A percentile compares a stretch with the other conserved stretches of the same genome.
phyloP scores from a whole-genome alignment of 2,329 filamentous ascomycete genomes.

The Paraphoma sp. region DNA sequence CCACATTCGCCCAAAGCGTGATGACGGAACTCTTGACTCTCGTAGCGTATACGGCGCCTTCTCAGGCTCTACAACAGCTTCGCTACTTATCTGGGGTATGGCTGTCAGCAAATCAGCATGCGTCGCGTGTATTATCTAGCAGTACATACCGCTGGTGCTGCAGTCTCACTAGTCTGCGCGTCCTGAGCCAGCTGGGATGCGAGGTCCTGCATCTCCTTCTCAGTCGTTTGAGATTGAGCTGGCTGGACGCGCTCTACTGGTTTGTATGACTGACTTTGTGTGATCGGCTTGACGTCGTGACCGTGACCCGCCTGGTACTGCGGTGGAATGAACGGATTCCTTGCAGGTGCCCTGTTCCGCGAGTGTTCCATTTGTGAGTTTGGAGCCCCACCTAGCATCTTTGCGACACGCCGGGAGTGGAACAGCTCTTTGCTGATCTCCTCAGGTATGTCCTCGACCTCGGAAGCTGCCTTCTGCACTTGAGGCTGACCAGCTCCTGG shows the following conservation, averaged over 20 bases:
- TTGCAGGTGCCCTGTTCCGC: slow-evolving; percentile 36
- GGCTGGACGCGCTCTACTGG: slow-evolving; percentile 8
- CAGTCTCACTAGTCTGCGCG: slow-evolving; percentile 37
- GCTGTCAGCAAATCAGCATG: slow-evolving; percentile 57
- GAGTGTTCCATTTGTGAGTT: slow-evolving; percentile 42
- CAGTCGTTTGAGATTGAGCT: slow-evolving; percentile 20
- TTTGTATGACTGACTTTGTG: slow-evolving; percentile 15
- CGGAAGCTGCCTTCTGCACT: slow-evolving; percentile 11
- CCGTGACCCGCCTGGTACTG: slow-evolving; percentile 8
- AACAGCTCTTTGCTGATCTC: slow-evolving; percentile 68
- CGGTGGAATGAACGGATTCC: slow-evolving; percentile 42
- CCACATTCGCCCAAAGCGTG: slow-evolving; percentile 85
- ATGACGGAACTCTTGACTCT: slow-evolving; percentile 90
- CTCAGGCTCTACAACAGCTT: slow-evolving; percentile 32
- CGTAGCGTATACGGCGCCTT: slow-evolving; percentile 70
- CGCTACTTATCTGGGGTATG: slow-evolving; percentile 38
- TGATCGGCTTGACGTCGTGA: slow-evolving; percentile 30
- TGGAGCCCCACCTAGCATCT: slow-evolving; percentile 58
- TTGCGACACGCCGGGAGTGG: slow-evolving; percentile 64
- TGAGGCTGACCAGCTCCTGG: slow-evolving; percentile 32
- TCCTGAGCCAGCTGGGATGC: slow-evolving; percentile 57
- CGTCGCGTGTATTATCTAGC: slow-evolving; percentile 6
- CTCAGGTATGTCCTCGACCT: slow-evolving; percentile 59
- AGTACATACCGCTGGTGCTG: slow-evolving; percentile 33
- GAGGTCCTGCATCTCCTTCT: slow-evolving; percentile 53